Conservation (phyloP, 257 asterid species). For the Ilex aquifolium region DNA sequence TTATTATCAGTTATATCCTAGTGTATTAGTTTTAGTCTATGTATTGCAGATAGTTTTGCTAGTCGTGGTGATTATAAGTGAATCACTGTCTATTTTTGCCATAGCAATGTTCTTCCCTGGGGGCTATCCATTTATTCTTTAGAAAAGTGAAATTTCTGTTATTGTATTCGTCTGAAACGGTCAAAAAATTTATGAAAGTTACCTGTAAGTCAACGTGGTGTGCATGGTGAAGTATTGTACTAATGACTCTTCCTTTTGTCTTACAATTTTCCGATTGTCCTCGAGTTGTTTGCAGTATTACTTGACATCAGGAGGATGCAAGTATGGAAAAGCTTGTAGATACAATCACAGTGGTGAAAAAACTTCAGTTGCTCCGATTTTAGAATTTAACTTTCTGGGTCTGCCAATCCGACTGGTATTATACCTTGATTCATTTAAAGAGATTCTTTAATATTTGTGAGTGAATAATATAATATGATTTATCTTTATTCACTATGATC, state of each 20-base stretch:
- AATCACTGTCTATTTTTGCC: no score
- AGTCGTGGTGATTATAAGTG: no score
- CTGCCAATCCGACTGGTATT: conserved; percentile 37
- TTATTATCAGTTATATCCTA: no score
- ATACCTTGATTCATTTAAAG: neutral
- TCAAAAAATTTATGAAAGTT: no score
- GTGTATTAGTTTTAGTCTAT: no score
- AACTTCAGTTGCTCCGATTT: conserved; percentile 21
- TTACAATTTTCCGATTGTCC: conserved; percentile 3
- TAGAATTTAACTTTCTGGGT: conserved; percentile 44
- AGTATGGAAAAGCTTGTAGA: conserved; percentile 40
- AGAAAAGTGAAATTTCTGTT: neutral
- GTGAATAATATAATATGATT: neutral
- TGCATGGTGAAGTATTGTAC: neutral
- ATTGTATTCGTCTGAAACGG: neutral
- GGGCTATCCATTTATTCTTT: neutral
- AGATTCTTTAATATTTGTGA: no score
- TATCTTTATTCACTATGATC: neutral
- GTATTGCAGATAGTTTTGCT: no score
- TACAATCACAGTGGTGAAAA: conserved; percentile 31
- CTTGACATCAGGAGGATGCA: conserved; percentile 41
- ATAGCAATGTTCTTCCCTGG: neutral
- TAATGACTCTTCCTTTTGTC: neutral
- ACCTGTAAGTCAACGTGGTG: no score
- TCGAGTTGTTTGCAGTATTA: conserved; percentile 29